Evolutionary conservation across 208 protist species (phyloP), one percentile per base, ranked within the genome.

Genomic region (Crithidia mellificae): DNA sequence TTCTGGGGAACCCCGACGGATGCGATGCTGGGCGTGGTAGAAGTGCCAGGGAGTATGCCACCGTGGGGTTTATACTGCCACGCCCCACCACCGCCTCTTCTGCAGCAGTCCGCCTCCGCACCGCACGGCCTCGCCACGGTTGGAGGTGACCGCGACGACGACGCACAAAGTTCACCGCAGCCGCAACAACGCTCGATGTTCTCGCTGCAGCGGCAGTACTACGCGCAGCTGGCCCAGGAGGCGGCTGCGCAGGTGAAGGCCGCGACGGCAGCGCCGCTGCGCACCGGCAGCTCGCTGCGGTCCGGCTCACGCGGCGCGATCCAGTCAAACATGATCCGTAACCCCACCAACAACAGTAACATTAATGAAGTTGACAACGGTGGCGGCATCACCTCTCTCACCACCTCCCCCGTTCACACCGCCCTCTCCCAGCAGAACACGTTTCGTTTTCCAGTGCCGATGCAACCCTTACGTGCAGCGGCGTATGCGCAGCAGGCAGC

Each of bases 1-100:
- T 69, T 70, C 50, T 90, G 80, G 84, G 57, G 77, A 2, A 54
- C 65, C 38, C 81, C 84, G 1, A 81, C 78, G 6, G 70, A 84
- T 41, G 68, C 76, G 22, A 84, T 85, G 73, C 47, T 79, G 24
- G 72, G 77, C 36, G 68, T 76, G 24, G 74, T 65, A 34, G 72
- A 79, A 24, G 68, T 80, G 36, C 65, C 75, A 1, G 84, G 81
- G 15, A 76, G 78, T 66, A 61, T 53, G 22, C 43, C 76, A 43
- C 78, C 84, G 19, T 86, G 72, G 77, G 56, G 53, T 7, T 53
- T 83, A 12, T 72, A 52, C 63, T 72, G 53, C 27, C n/a, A 53
- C 34, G 43, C 69, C 4, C 36, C 49, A n/a, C 32, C 32, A 27
- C 30, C 57, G 5, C 54, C 39, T 24, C 36, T n/a, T n/a, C n/a